These are phyloP conservation scores for Fusarium compactum DNA, from an alignment of 2,329 filamentous ascomycete genomes.

Conservation along the genomic window DNA sequence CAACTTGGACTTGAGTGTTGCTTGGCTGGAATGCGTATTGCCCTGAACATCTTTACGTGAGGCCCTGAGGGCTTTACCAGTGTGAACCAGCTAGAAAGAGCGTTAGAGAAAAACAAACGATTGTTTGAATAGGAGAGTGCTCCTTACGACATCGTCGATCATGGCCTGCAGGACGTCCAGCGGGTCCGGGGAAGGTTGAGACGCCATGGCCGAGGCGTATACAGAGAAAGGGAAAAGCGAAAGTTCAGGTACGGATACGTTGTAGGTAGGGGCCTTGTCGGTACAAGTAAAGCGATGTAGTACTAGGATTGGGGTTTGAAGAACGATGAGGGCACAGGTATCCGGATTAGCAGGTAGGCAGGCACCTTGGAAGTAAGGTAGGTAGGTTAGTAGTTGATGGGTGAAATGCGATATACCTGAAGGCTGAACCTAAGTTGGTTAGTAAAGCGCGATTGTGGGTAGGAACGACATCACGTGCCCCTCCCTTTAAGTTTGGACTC, in stretches of 20 bases:
- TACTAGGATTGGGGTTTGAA: slow-evolving; percentile 1
- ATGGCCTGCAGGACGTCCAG: slow-evolving; percentile 64
- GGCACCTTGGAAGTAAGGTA: background rate
- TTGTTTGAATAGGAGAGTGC: background rate
- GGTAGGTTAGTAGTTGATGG: background rate
- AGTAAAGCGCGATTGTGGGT: slow-evolving; percentile 4
- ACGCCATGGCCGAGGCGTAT: slow-evolving; percentile 46
- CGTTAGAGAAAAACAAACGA: slow-evolving; percentile 16
- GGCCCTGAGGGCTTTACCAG: slow-evolving; percentile 67
- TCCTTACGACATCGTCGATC: slow-evolving; percentile 67
- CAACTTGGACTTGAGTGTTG: slow-evolving; percentile 57
- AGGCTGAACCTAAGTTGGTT: slow-evolving; percentile 11
- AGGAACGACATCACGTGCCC: slow-evolving; percentile 38
- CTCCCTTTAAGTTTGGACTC: slow-evolving; percentile 5
- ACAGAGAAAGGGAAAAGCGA: background rate
- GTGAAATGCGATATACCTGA: slow-evolving; percentile 1
- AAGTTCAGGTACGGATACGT: background rate
- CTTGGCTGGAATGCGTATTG: slow-evolving; percentile 50
- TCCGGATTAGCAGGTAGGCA: background rate
- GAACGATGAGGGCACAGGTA: slow-evolving; percentile 2
- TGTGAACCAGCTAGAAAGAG: slow-evolving; percentile 65
- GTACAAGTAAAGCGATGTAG: background rate
- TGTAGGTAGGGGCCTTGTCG: background rate
- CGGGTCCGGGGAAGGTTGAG: slow-evolving; percentile 53
- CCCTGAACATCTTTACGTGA: slow-evolving; percentile 61